These are phyloP conservation scores for Beauveria asiatica DNA, from an alignment of 2,329 filamentous ascomycete genomes.

Conservation along the genomic window DNA sequence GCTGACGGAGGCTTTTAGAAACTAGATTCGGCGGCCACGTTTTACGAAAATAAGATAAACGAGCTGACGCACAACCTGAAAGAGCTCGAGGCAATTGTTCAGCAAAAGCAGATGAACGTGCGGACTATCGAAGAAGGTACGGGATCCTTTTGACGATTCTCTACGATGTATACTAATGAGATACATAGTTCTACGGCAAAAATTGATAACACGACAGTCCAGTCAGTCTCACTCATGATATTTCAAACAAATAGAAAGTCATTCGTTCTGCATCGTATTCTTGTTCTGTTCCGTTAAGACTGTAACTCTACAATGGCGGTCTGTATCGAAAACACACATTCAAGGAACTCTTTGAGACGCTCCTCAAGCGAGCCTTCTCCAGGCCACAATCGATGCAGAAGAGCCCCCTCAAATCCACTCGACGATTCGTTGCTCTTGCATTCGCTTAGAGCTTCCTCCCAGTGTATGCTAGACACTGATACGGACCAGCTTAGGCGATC, in stretches of 20 bases:
- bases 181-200: conserved; percentile 29
- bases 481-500: conserved; percentile 22
- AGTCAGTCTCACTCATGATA: conserved; percentile 3
- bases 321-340: conserved; percentile 18
- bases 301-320: not conserved
- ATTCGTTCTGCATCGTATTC: not conserved
- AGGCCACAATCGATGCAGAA: conserved; percentile 25
- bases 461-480: conserved; percentile 26
- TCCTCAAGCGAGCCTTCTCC: conserved; percentile 20
- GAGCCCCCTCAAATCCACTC: conserved; percentile 23
- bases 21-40: conserved; percentile 43
- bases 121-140: conserved; percentile 81
- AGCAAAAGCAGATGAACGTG: conserved; percentile 73
- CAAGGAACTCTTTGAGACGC: conserved; percentile 23
- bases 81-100: conserved; percentile 48
- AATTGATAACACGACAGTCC: conserved; percentile 22
- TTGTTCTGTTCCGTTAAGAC: not conserved
- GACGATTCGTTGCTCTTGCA: conserved; percentile 16
- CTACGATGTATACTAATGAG: conserved; percentile 2
- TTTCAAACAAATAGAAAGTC: not conserved
- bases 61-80: conserved; percentile 45
- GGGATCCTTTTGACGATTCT: conserved; percentile 7
- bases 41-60: conserved; percentile 49
- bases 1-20: conserved; percentile 27
- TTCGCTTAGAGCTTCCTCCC: conserved; percentile 29